Percentiles rank a stretch among this genome's conserved stretches.
Evolutionary conservation across 2,329 filamentous ascomycete species (phyloP).

Genomic region (Zelopaecilomyces penicillatus): DNA sequence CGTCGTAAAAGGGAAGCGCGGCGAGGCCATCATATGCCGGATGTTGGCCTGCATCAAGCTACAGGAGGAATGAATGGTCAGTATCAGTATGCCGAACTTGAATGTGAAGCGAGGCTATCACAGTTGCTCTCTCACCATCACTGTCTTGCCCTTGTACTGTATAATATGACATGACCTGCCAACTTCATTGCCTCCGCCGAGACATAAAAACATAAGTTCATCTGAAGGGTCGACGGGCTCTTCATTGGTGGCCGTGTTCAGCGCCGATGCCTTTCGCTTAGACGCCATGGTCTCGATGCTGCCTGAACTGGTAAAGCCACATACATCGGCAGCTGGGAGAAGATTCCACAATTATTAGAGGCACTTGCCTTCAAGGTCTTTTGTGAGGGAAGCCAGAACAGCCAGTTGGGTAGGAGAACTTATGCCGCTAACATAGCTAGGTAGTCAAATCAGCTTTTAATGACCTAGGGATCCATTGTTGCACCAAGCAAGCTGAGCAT

Average conservation of each 20-base stretch:
- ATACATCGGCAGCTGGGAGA: no score
- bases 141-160: slow-evolving; percentile 98
- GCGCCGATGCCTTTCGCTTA: slow-evolving; percentile 78
- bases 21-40: slow-evolving; percentile 92
- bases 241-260: slow-evolving; percentile 59
- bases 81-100: neutral
- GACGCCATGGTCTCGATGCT: slow-evolving; percentile 62
- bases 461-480: no score
- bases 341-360: no score
- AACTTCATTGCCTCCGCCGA: slow-evolving; percentile 95
- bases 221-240: slow-evolving; percentile 89
- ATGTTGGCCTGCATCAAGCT: slow-evolving; percentile 97
- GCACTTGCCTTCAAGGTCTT: no score
- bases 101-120: neutral
- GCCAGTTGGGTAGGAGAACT: neutral
- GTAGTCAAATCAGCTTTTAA: no score
- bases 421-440: no score
- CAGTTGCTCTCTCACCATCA: slow-evolving; percentile 61
- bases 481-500: no score
- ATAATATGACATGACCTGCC: slow-evolving; percentile 95
- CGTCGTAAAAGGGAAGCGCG: slow-evolving; percentile 92
- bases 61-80: slow-evolving; percentile 3
- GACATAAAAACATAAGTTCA: slow-evolving; percentile 85
- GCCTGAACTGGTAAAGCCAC: neutral
- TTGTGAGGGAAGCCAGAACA: no score